A percentile compares a stretch with the other conserved stretches of the same genome.
These are phyloP conservation scores for Metschnikowia bowlesiae DNA, from an alignment of 805 yeast species.

Conservation along the genomic window DNA sequence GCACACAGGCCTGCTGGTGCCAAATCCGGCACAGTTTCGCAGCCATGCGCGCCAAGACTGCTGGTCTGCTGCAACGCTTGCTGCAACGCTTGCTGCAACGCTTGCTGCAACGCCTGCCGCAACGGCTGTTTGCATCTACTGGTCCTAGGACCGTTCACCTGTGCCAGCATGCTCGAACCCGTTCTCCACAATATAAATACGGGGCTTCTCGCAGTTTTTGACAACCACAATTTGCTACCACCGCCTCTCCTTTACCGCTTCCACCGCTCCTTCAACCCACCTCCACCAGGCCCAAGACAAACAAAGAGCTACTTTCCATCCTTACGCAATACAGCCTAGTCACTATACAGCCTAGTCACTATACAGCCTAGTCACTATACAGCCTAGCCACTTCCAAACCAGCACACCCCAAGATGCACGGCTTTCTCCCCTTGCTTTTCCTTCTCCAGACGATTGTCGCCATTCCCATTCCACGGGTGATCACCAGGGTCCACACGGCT, in stretches of 20 bases:
- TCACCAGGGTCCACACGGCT: constrained; percentile 57
- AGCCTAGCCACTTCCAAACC: too few species aligned
- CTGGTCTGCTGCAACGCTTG: background rate
- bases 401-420: background rate
- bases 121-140: too few species aligned
- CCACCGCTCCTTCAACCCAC: background rate
- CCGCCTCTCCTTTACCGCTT: background rate
- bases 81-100: too few species aligned
- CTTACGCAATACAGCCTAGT: background rate
- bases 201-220: background rate
- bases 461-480: constrained; percentile 36
- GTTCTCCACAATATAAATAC: too few species aligned
- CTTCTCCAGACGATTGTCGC: constrained; percentile 23
- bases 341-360: too few species aligned
- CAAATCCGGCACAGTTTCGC: constrained; percentile 7
- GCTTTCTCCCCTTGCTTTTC: constrained; percentile 9
- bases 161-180: too few species aligned
- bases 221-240: background rate
- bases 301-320: background rate
- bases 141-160: too few species aligned
- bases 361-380: too few species aligned
- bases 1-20: background rate
- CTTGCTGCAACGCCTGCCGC: too few species aligned
- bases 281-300: background rate
- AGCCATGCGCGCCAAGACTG: constrained; percentile 3